Evolutionary conservation across 257 asterid genomes (phyloP).

Genomic region (Solanum corneliomulleri): DNA sequence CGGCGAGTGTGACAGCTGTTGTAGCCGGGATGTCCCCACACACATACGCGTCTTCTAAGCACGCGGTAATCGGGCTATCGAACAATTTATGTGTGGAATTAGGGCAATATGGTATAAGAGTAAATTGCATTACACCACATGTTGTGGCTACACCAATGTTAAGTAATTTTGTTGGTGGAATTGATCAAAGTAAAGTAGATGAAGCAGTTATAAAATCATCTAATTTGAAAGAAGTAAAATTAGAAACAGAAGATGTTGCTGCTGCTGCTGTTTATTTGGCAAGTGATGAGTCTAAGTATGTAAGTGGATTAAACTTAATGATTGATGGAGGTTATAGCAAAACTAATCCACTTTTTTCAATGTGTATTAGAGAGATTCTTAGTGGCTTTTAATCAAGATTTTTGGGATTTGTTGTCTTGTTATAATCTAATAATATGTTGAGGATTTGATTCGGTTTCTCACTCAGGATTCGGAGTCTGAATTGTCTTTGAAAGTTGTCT

Average conservation of each 20-base stretch:
- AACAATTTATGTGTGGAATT: slow-evolving; percentile 17
- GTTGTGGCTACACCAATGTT: slow-evolving; percentile 17
- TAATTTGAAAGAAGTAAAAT: slow-evolving; percentile 13
- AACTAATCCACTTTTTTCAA: not conserved
- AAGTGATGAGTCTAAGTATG: slow-evolving; percentile 11
- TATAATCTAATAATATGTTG: not conserved
- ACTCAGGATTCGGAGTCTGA: not conserved
- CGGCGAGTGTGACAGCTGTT: slow-evolving; percentile 2
- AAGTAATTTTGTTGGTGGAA: not conserved
- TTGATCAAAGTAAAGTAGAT: not conserved
- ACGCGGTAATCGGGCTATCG: slow-evolving; percentile 7
- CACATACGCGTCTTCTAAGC: slow-evolving; percentile 3
- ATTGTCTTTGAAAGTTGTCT: not conserved
- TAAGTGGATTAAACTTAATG: slow-evolving; percentile 2
- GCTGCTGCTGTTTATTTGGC: slow-evolving; percentile 2
- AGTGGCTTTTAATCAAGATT: not conserved
- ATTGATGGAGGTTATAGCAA: slow-evolving; percentile 8
- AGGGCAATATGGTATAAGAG: slow-evolving; percentile 14
- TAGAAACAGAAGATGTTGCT: slow-evolving; percentile 3
- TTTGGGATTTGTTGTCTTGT: not conserved
- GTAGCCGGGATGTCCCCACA: not conserved
- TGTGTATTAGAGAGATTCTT: not conserved
- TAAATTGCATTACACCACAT: slow-evolving; percentile 12
- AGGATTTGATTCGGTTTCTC: not conserved
- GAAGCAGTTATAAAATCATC: slow-evolving; percentile 1